Evolutionary conservation across 2,329 filamentous ascomycete genomes (phyloP), one percentile per base, ranked within the genome.

Genomic region (Stenocarpella maydis): DNA sequence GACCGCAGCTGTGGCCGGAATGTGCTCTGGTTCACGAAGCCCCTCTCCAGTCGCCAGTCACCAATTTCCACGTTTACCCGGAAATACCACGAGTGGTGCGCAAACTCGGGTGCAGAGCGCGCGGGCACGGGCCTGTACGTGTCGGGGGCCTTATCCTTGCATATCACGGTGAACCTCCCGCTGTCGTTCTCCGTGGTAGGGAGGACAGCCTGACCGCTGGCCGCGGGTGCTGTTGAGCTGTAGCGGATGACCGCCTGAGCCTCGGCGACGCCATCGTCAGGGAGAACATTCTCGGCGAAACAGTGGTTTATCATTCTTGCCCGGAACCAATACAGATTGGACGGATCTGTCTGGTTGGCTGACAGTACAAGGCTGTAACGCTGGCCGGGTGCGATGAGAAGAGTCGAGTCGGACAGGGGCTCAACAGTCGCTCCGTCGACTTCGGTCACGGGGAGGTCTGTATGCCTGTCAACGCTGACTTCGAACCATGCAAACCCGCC

Each of bases 401-500:
- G 79, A 71, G 88, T 86, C 41, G 86, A 83, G 8, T 89, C 85
- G 1, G 86, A 81, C 5, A 82, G 80, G 0, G 91, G 89, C 69
- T 88, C 83, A 1, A 92, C 87, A 43, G 88, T 86, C 1, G 90
- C 88, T 19, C 91, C 91, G 74, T 94, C 91, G 0, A 92, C 88
- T 76, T 93, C 91, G 12, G 91, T 88, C 54, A 94, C 81, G 0
- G 82, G 76, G 54, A 80, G 72, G 28, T 73, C 72, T 14, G 80
- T 82, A 73, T 93, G 91, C 61, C 88, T 86, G 72, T 94, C 91
- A 54, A 93, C 83, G 75, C 88, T 89, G 34, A 94, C 84, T 75
- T 93, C 91, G 71, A 93, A 91, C 75, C 89, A 89, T 2, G 90
- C 90, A 75, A 92, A 92, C 0, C 89, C 90, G 14, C 89, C 91